Evolutionary conservation across 352 stramenopile genomes (phyloP).

Genomic region (Halophytophthora batemanensis): DNA sequence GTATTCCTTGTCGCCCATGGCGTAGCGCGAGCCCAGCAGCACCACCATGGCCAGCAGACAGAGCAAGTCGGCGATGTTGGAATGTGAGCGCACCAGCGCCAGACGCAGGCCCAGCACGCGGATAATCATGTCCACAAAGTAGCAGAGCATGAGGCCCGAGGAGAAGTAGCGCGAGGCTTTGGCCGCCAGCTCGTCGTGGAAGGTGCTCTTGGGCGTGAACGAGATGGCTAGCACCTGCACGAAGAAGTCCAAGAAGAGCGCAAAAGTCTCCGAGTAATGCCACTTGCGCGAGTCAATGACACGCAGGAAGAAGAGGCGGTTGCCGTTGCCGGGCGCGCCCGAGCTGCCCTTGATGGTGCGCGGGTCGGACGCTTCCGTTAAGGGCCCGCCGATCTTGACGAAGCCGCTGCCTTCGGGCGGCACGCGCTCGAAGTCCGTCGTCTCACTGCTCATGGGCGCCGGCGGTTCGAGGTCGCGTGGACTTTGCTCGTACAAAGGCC

Average conservation of each 20-base stretch:
- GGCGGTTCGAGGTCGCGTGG: too few species aligned
- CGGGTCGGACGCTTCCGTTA: conserved; percentile 70
- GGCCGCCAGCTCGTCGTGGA: conserved; percentile 60
- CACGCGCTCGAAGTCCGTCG: conserved; percentile 61
- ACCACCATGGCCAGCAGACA: conserved; percentile 67
- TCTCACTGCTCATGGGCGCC: conserved; percentile 28
- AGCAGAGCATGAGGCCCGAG: conserved; percentile 71
- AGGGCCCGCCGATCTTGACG: conserved; percentile 76
- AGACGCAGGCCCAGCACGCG: conserved; percentile 67
- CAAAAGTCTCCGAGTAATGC: conserved; percentile 85
- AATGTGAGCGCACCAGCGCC: conserved; percentile 77
- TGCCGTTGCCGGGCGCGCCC: conserved; percentile 36
- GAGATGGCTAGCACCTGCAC: conserved; percentile 79
- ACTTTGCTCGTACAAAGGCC: too few species aligned
- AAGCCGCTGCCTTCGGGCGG: conserved; percentile 43
- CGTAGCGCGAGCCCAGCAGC: conserved; percentile 47
- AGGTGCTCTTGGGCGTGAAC: conserved; percentile 62
- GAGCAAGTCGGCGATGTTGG: conserved; percentile 76
- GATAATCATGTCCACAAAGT: conserved; percentile 83
- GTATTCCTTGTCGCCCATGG: conserved; percentile 61
- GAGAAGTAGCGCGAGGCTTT: conserved; percentile 75
- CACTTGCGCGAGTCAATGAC: conserved; percentile 87
- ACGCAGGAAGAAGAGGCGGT: conserved; percentile 77
- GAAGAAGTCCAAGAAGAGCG: conserved; percentile 85
- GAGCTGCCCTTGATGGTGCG: conserved; percentile 55